Conservation (phyloP, 2,329 filamentous ascomycete genomes). For the Nigrograna mackinnonii region DNA sequence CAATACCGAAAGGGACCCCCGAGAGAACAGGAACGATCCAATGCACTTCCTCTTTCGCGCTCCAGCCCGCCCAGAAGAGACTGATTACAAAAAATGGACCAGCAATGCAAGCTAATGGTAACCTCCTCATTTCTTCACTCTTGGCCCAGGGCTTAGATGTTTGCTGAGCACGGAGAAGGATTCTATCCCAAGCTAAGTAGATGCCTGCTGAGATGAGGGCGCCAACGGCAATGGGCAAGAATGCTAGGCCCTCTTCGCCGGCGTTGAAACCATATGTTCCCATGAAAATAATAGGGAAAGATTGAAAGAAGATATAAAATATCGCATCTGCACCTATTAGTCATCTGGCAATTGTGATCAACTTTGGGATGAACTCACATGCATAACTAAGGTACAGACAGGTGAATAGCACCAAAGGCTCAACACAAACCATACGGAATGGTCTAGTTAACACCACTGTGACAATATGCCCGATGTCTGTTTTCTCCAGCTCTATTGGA, state of each 20-base stretch:
- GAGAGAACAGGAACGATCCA: conserved; percentile 49
- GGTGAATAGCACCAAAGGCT: conserved; percentile 73
- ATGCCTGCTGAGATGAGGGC: conserved; percentile 61
- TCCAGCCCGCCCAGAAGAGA: conserved; percentile 51
- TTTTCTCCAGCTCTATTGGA: conserved; percentile 65
- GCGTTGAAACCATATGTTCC: conserved; percentile 66
- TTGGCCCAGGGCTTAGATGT: conserved; percentile 59
- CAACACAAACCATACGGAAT: conserved; percentile 72
- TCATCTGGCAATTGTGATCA: conserved; percentile 1
- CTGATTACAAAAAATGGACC: conserved; percentile 60
- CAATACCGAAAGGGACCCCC: conserved; percentile 48
- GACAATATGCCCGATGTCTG: conserved; percentile 62
- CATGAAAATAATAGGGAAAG: conserved; percentile 69
- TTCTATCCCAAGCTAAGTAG: conserved; percentile 68
- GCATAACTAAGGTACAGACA: conserved; percentile 69
- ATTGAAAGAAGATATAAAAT: conserved; percentile 76
- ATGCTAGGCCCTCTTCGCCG: conserved; percentile 68
- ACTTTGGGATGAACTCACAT: conserved; percentile 48
- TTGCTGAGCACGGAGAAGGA: conserved; percentile 57
- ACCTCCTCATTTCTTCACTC: conserved; percentile 68
- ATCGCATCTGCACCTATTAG: conserved; percentile 46
- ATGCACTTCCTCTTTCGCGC: conserved; percentile 38
- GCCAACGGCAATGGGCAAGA: conserved; percentile 70
- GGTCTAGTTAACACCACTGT: conserved; percentile 73
- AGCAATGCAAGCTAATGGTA: conserved; percentile 73